Conservation (phyloP, 1,139 yeast genomes). For the Blastobotrys indianensis region DNA sequence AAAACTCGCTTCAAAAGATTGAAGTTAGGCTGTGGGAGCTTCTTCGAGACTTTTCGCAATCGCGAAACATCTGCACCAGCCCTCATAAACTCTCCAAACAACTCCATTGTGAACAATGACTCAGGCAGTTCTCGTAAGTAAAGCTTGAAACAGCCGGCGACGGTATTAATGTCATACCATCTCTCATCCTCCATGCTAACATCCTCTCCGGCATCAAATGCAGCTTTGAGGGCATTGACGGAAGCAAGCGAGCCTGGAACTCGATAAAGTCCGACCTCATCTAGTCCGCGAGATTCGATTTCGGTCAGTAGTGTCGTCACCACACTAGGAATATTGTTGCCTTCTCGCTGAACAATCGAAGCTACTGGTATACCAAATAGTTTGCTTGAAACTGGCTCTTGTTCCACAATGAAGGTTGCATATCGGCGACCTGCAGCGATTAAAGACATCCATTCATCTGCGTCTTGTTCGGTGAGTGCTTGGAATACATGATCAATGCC, state of each 20-base stretch:
- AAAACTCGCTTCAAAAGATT: constrained; percentile 61
- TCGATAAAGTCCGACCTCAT: constrained; percentile 88
- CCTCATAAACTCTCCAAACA: constrained; percentile 47
- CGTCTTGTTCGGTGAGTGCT: constrained; percentile 56
- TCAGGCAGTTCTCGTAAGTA: constrained; percentile 87
- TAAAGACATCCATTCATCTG: constrained; percentile 66
- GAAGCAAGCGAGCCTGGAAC: constrained; percentile 86
- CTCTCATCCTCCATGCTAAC: constrained; percentile 62
- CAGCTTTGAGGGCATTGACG: constrained; percentile 59
- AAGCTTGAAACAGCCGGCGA: constrained; percentile 84
- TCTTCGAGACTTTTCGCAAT: constrained; percentile 42
- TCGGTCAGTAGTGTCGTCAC: constrained; percentile 61
- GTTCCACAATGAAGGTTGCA: constrained; percentile 24
- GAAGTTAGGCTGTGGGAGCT: constrained; percentile 61
- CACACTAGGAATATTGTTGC: constrained; percentile 55
- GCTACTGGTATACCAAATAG: constrained; percentile 90
- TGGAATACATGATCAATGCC: constrained; percentile 61
- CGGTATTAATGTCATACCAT: constrained; percentile 77
- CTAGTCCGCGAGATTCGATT: constrained; percentile 76
- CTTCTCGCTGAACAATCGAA: constrained; percentile 69
- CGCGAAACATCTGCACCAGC: constrained; percentile 31
- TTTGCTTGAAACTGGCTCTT: constrained; percentile 32
- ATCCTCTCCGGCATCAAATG: constrained; percentile 67
- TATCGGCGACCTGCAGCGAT: constrained; percentile 39
- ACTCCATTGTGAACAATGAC: constrained; percentile 61